Conservation (phyloP, 495 filamentous ascomycete species). For the Penicillium lividum region DNA sequence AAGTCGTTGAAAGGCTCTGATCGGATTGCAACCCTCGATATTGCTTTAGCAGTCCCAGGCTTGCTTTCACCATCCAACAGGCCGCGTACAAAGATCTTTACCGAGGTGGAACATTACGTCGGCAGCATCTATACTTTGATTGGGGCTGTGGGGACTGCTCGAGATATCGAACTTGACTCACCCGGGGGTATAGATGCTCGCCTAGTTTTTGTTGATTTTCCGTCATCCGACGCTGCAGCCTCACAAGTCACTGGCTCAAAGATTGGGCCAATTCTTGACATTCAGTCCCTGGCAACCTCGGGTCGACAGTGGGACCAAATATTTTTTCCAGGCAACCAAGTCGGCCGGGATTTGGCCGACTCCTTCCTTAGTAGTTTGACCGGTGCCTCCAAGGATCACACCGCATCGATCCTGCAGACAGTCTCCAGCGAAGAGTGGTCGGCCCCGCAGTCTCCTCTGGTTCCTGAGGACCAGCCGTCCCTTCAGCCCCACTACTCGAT, state of each 20-base stretch:
- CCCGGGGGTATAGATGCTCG: constrained; percentile 76
- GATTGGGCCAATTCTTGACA: constrained; percentile 61
- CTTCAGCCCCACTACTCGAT: constrained; percentile 54
- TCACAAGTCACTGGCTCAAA: constrained; percentile 26
- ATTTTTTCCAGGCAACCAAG: constrained; percentile 63
- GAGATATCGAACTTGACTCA: constrained; percentile 62
- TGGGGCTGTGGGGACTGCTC: constrained; percentile 62
- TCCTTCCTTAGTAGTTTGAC: constrained; percentile 31
- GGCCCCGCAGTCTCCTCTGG: constrained; percentile 22
- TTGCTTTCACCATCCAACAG: constrained; percentile 38
- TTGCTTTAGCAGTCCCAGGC: constrained; percentile 45
- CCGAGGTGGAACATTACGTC: constrained; percentile 65
- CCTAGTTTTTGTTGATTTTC: constrained; percentile 63
- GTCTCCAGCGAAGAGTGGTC: constrained; percentile 36
- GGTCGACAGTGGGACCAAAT: constrained; percentile 68
- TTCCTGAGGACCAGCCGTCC: constrained; percentile 24
- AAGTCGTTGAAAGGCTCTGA: constrained; percentile 30
- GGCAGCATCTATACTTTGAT: constrained; percentile 79
- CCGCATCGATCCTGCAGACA: constrained; percentile 25
- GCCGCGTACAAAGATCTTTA: constrained; percentile 58
- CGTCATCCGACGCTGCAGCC: not conserved
- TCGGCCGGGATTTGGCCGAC: constrained; percentile 47
- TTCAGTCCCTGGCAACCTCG: constrained; percentile 65
- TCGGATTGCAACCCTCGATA: constrained; percentile 40
- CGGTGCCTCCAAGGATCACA: constrained; percentile 20